Percentiles rank a stretch among this genome's conserved stretches.
Conservation (phyloP, 768 basidiomycete genomes). For the Lentinula sp. region DNA sequence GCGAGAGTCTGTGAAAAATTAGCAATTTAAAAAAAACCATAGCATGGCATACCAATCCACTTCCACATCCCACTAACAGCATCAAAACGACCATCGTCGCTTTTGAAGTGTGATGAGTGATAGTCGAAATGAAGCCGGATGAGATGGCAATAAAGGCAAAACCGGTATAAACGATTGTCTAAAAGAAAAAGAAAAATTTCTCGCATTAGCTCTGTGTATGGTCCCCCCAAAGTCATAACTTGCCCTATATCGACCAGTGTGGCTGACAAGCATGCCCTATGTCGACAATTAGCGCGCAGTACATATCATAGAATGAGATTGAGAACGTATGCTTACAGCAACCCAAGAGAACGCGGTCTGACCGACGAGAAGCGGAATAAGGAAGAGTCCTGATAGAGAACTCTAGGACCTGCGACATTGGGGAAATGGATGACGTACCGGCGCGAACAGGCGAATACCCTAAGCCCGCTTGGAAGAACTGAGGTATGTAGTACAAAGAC, state of each 20-base stretch:
- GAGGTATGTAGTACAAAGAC: constrained; percentile 65
- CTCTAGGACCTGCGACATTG: background rate
- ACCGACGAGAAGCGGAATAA: constrained; percentile 63
- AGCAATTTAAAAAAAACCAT: background rate
- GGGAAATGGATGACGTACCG: constrained; percentile 9
- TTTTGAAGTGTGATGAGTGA: constrained; percentile 40
- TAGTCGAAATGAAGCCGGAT: constrained; percentile 61
- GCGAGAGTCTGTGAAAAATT: constrained; percentile 36
- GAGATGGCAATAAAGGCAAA: constrained; percentile 67
- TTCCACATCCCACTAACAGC: constrained; percentile 53
- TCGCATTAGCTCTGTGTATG: background rate
- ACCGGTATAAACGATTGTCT: constrained; percentile 56
- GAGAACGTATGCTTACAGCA: constrained; percentile 29
- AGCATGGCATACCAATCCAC: constrained; percentile 37
- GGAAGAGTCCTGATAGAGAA: constrained; percentile 44
- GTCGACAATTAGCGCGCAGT: background rate
- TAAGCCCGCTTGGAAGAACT: constrained; percentile 71
- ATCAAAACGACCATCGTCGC: constrained; percentile 55
- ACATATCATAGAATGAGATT: background rate
- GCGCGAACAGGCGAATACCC: constrained; percentile 57
- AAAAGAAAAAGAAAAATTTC: background rate
- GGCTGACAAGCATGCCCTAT: constrained; percentile 60
- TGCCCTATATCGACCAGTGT: constrained; percentile 59
- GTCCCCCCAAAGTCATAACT: background rate
- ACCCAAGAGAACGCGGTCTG: constrained; percentile 56